phyloP scores from a whole-genome alignment of 345 rosid species.

The Moricandia moricandioides region DNA sequence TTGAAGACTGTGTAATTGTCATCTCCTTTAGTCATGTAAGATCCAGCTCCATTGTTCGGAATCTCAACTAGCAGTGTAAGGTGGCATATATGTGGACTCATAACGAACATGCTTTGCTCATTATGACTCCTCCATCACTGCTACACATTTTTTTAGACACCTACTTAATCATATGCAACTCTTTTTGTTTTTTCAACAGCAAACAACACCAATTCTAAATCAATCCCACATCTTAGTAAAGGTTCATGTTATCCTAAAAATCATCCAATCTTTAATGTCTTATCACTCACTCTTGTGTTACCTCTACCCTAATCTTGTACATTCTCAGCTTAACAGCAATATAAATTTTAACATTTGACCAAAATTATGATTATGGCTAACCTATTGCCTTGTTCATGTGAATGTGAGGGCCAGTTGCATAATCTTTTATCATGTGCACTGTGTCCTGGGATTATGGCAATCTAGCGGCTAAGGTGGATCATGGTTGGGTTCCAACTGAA shows the following conservation, averaged over 20 bases:
- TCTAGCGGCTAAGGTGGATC: constrained; percentile 19
- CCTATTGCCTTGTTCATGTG: constrained; percentile 28
- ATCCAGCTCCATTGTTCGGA: background rate
- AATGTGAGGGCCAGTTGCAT: constrained; percentile 24
- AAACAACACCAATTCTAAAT: background rate
- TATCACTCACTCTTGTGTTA: background rate
- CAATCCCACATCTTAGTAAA: background rate
- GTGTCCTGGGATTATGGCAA: constrained; percentile 2
- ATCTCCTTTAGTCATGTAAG: background rate
- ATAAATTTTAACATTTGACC: background rate
- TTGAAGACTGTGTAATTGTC: background rate
- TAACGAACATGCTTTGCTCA: background rate
- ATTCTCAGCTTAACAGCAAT: background rate
- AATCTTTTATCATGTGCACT: constrained; percentile 16
- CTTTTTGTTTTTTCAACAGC: background rate
- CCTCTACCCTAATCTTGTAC: background rate
- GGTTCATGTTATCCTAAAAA: background rate
- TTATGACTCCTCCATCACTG: background rate
- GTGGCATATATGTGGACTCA: background rate
- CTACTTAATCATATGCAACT: background rate
- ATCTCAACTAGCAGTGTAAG: background rate
- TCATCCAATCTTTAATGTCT: background rate
- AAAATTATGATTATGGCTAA: constrained; percentile 31
- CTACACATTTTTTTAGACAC: background rate
- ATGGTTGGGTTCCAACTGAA: constrained; percentile 4